Base-by-base conservation (phyloP, 2,329 filamentous ascomycete species). In the Gaeumannomyces tritici region DNA sequence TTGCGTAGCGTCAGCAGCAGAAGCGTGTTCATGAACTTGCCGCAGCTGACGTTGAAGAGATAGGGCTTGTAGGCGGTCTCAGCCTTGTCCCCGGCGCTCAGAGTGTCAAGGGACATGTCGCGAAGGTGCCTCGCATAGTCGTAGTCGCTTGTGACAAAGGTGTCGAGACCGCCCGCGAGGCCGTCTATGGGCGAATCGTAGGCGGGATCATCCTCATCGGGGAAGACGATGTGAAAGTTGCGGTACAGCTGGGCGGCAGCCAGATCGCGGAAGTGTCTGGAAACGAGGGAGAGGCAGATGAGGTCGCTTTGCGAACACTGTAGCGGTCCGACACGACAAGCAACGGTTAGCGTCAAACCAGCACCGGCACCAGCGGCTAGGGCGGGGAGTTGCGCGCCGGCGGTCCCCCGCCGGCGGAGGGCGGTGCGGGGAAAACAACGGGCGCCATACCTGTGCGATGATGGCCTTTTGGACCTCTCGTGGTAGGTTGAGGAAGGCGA, bases 1-100 rank as follows among this genome's bases (percentile, higher is more conserved):
- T 81, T 83, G 67, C 80, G 82, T 64, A 88, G 69, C 1, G 83
- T 80, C 68, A 86, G 68, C 33, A 81, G 77, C 7, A 88, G 71
- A 55, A 88, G 71, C 0, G 83, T 86, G 66, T 85, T 88, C 70
- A 88, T 77, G 63, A 88, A 86, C 73, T 85, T 87, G 61, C 84
- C 85, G 67, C 82, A 85, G 69, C 80, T 84, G 35, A 77, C 72
- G 62, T 74, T 80, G 67, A 82, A 82, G 9, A 81, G 74, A 65
- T 85, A 86, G 1, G 79, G 73, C 62, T 80, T 79, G 67, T 84
- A 84, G 27, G 80, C 76, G 24, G 73, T 69, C 66, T 85, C 81
- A n/a, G 78, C 81, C 69, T 81, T 82, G 61, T 74, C 70, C 11
- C 82, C 83, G 12, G 77, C 74, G 64, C 76, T 80, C 29, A 82